phyloP scores from a whole-genome alignment of 208 protist genomes.

The Crithidia expoeki region DNA sequence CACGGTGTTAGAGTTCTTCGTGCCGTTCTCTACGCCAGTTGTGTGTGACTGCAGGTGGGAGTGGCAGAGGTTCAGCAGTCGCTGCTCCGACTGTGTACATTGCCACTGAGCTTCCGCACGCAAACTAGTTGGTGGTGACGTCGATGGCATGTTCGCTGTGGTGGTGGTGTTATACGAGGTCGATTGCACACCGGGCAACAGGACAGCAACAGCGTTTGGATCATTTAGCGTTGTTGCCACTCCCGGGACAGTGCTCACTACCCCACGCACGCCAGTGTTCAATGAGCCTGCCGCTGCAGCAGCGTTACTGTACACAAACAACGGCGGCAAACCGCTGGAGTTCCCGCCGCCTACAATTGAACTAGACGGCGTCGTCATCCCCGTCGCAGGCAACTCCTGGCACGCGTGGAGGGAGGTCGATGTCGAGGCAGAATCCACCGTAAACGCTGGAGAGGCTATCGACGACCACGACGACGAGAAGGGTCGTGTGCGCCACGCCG shows the following conservation, averaged over 20 bases:
- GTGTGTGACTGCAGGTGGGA: background rate
- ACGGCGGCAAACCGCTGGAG: background rate
- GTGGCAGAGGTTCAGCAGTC: background rate
- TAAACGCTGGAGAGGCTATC: constrained; percentile 1
- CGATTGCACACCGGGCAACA: background rate
- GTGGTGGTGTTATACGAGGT: no score
- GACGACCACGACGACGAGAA: constrained; percentile 6
- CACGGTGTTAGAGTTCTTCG: background rate
- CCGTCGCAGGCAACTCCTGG: background rate
- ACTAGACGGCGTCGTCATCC: background rate
- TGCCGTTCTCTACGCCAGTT: background rate
- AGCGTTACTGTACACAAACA: background rate
- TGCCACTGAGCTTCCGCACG: background rate
- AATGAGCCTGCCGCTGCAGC: background rate
- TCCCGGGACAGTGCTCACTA: no score
- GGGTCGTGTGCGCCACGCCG: constrained; percentile 6
- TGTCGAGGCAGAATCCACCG: constrained; percentile 13
- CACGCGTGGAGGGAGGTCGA: constrained; percentile 14
- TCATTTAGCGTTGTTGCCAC: no score
- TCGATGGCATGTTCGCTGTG: background rate
- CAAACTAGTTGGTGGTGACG: background rate
- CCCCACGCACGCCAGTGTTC: background rate
- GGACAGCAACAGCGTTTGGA: background rate
- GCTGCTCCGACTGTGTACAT: background rate
- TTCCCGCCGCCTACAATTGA: background rate